Conservation (phyloP, 306 rosid genomes). For the Vigna hirtella region DNA sequence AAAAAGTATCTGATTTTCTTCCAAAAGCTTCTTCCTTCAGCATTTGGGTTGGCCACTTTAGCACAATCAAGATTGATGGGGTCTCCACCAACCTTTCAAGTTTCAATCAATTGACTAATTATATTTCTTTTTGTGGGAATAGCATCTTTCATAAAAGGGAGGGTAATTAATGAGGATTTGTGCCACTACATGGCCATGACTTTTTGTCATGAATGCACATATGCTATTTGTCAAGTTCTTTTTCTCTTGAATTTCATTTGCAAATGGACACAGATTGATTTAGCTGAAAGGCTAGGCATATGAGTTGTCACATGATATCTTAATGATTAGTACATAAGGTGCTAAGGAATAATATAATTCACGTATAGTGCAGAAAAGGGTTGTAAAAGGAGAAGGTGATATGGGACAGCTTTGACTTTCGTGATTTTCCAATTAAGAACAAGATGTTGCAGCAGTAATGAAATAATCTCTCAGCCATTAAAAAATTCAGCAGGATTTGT, state of each 20-base stretch:
- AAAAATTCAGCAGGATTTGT: not conserved
- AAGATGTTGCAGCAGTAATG: not conserved
- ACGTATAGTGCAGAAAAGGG: not conserved
- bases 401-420: constrained; percentile 8
- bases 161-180: constrained; percentile 21
- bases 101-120: constrained; percentile 39
- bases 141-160: constrained; percentile 36
- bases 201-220: constrained; percentile 2
- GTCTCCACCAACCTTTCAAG: constrained; percentile 19
- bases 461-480: not conserved
- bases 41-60: constrained; percentile 31
- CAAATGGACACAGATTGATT: not conserved
- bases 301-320: not conserved
- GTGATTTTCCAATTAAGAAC: constrained; percentile 5
- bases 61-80: constrained; percentile 21
- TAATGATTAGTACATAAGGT: not conserved
- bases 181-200: constrained; percentile 13
- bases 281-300: not conserved
- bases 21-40: constrained; percentile 20
- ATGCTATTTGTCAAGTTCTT: not conserved
- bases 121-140: constrained; percentile 47
- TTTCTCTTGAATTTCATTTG: not conserved
- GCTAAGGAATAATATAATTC: constrained; percentile 12
- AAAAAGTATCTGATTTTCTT: constrained; percentile 25
- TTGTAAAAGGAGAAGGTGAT: not conserved